These are phyloP conservation scores for Lablab purpureus DNA, from an alignment of 306 rosid genomes.

Conservation along the genomic window DNA sequence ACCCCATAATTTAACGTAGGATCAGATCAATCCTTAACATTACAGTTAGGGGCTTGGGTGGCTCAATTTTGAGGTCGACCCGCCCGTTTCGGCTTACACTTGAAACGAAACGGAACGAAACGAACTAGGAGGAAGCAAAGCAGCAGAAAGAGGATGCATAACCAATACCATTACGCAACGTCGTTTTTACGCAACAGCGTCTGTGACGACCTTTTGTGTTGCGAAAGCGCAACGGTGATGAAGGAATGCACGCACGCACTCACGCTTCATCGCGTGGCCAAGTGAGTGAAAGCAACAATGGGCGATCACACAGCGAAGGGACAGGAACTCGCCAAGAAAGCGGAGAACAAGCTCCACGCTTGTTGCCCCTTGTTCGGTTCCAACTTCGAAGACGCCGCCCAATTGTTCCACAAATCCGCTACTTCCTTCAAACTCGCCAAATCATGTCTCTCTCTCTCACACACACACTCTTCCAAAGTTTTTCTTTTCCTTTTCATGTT, in stretches of 20 bases:
- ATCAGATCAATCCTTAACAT: no score
- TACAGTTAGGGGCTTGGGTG: no score
- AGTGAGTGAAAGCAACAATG: conserved; percentile 39
- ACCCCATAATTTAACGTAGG: no score
- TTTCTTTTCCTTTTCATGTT: background rate
- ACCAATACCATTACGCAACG: background rate
- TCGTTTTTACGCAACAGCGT: conserved; percentile 14
- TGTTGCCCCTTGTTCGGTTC: conserved; percentile 53
- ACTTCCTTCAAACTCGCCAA: conserved; percentile 64
- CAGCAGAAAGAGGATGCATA: background rate
- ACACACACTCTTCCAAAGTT: background rate
- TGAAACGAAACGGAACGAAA: no score
- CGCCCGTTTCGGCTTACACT: no score
- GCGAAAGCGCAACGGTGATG: background rate
- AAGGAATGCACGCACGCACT: no score
- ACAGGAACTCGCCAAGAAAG: conserved; percentile 53
- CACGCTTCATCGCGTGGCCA: background rate
- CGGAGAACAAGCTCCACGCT: conserved; percentile 53
- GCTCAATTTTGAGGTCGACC: no score
- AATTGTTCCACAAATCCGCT: conserved; percentile 56
- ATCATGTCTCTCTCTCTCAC: conserved; percentile 53
- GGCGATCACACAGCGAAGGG: conserved; percentile 49
- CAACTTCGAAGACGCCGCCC: conserved; percentile 61
- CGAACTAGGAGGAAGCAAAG: no score
- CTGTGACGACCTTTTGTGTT: background rate